These are phyloP conservation scores for Nakazawaea anatomiae DNA, from an alignment of 805 yeast genomes.

Conservation along the genomic window DNA sequence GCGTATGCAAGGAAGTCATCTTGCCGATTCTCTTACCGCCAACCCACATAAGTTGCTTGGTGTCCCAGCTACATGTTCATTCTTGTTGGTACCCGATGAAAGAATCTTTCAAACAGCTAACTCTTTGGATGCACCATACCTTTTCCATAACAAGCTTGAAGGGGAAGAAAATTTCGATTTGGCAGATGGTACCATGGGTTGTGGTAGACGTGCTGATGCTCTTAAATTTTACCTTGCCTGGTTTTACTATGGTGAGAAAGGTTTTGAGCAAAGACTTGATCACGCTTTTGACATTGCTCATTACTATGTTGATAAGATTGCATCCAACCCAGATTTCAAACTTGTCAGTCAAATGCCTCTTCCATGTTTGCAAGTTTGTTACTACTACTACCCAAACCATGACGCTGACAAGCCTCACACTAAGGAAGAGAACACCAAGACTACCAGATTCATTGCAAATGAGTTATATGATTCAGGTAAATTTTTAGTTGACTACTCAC, in stretches of 20 bases:
- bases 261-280: slow-evolving; percentile 61
- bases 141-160: slow-evolving; percentile 57
- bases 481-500: slow-evolving; percentile 75
- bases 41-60: slow-evolving; percentile 90
- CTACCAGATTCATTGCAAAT: slow-evolving; percentile 58
- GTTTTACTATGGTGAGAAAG: slow-evolving; percentile 70
- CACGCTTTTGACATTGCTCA: slow-evolving; percentile 64
- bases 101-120: slow-evolving; percentile 62
- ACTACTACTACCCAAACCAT: slow-evolving; percentile 51
- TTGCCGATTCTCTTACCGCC: slow-evolving; percentile 71
- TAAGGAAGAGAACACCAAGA: slow-evolving; percentile 38
- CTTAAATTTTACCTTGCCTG: slow-evolving; percentile 74
- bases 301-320: slow-evolving; percentile 49
- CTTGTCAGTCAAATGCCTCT: slow-evolving; percentile 55
- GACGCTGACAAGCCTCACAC: slow-evolving; percentile 16
- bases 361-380: slow-evolving; percentile 80
- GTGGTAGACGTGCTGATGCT: slow-evolving; percentile 83
- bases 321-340: slow-evolving; percentile 36
- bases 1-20: slow-evolving; percentile 52
- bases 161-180: slow-evolving; percentile 60
- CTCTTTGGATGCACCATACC: slow-evolving; percentile 73
- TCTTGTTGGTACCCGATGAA: slow-evolving; percentile 66
- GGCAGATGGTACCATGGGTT: slow-evolving; percentile 90
- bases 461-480: slow-evolving; percentile 56
- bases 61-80: slow-evolving; percentile 75